Percentiles rank a stretch among this genome's conserved stretches.
phyloP scores from a whole-genome alignment of 2,329 filamentous ascomycete genomes.

The Purpureocillium takamizusanense region DNA sequence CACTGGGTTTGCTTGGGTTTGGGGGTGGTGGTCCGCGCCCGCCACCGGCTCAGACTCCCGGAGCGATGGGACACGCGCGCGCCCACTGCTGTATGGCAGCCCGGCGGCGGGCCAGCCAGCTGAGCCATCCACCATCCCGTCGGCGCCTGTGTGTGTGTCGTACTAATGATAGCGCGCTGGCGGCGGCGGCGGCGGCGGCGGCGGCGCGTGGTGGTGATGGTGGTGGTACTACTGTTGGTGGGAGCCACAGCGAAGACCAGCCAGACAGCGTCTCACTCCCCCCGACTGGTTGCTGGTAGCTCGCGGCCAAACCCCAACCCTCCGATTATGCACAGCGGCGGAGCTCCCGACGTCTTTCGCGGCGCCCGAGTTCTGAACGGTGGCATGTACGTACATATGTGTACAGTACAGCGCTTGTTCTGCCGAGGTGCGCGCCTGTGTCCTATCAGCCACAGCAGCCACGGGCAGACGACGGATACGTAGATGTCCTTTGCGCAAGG shows the following conservation, averaged over 20 bases:
- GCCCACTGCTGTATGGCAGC: background rate
- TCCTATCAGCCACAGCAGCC: conserved; percentile 1
- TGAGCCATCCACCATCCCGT: too few relatives aligned
- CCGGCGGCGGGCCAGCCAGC: background rate
- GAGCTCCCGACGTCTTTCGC: conserved; percentile 1
- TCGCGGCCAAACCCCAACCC: conserved; percentile 2
- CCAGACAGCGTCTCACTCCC: background rate
- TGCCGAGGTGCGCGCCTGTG: background rate
- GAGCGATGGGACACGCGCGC: too few relatives aligned
- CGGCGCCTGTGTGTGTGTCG: too few relatives aligned
- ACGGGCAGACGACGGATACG: too few relatives aligned
- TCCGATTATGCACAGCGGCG: conserved; percentile 7
- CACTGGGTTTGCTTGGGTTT: conserved; percentile 1
- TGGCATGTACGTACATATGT: background rate
- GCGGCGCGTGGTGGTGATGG: too few relatives aligned
- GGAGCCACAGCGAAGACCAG: background rate
- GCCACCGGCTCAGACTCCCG: background rate
- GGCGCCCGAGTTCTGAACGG: background rate
- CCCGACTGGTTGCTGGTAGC: background rate
- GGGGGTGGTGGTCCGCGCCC: background rate
- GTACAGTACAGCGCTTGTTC: too few relatives aligned
- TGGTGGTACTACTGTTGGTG: too few relatives aligned
- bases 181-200: too few relatives aligned
- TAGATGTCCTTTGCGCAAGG: background rate
- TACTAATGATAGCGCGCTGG: too few relatives aligned